Base-by-base conservation (phyloP, 352 stramenopile species). In the Phytophthora boehmeriae region DNA sequence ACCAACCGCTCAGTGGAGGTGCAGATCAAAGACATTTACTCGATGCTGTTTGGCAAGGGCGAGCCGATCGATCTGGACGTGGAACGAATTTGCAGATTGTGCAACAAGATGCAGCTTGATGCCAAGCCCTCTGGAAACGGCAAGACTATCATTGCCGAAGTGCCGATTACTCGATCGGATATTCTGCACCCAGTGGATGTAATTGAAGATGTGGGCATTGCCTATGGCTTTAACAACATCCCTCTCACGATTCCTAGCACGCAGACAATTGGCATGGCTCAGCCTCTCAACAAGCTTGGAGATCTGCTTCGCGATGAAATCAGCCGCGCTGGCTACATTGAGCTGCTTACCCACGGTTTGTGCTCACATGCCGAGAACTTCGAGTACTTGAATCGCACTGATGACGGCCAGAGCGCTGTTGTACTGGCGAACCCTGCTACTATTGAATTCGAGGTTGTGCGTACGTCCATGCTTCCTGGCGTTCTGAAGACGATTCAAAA, bases 191-290 rank as follows among this genome's bases (percentile, higher is more conserved):
- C 97, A 4, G 96, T 99, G n/a, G 98, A 99, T 71, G 97, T 99
- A 68, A 97, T 98, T 23, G 90, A 99, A 80, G 98, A 99, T 76
- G 93, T 99, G 22, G 98, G 96, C 38, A 99, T 99, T 66, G 97
- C 98, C 1, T 99, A 99, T 76, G 98, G 98, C 36, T 99, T 99
- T 76, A 99, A 99, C 86, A 99, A 99, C 63, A 99, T 99, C 70
- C 89, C 93, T 39, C 93, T 94, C 38, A 98, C 83, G 57, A 88
- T 99, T 30, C 98, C 98, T 27, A 69, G 81, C 14, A 99, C 97
- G 35, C 88, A 97, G 69, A 99, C 96, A 8, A 97, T 99, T 22
- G 98, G 97, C 52, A 82, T 83, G 50, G 87, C 98, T 39, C 95
- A 99, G 69, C 97, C 97, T 8, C 81, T 99, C 2, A 99, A 99